A percentile compares a stretch with the other conserved stretches of the same genome.
Evolutionary conservation across 2,329 filamentous ascomycete species (phyloP).

Genomic region (Fusarium compactum): DNA sequence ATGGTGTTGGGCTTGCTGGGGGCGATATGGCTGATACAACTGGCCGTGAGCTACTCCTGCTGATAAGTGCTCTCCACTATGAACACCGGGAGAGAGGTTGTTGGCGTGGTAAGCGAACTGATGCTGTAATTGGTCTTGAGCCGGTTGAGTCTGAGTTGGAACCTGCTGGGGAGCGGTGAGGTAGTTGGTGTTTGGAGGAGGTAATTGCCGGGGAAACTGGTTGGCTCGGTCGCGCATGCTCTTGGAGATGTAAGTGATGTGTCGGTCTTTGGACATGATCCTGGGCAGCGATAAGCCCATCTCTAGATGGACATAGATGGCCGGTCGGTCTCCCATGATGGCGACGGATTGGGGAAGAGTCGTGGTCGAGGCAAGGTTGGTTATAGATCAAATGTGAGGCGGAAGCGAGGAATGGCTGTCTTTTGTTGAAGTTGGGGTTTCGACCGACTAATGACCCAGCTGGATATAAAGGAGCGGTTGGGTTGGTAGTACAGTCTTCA

Average conservation of each 20-base stretch:
- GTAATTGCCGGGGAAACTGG: slow-evolving; percentile 60
- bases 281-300: slow-evolving; percentile 65
- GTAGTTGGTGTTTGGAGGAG: slow-evolving; percentile 60
- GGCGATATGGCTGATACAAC: slow-evolving; percentile 26
- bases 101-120: slow-evolving; percentile 21
- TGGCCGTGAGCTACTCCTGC: slow-evolving; percentile 13
- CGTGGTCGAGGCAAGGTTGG: background rate
- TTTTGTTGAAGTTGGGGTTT: background rate
- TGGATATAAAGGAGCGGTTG: background rate
- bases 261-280: slow-evolving; percentile 58
- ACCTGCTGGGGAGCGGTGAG: slow-evolving; percentile 46
- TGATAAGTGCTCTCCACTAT: slow-evolving; percentile 19
- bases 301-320: slow-evolving; percentile 63
- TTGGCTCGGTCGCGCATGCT: slow-evolving; percentile 57
- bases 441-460: background rate
- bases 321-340: slow-evolving; percentile 47
- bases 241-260: slow-evolving; percentile 62
- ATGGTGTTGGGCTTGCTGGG: slow-evolving; percentile 22
- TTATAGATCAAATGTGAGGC: background rate
- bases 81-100: slow-evolving; percentile 2
- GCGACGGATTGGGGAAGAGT: background rate
- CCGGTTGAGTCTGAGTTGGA: slow-evolving; percentile 7
- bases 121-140: slow-evolving; percentile 19
- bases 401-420: background rate
- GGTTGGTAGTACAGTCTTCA: background rate